A percentile compares a stretch with the other conserved stretches of the same genome.
Evolutionary conservation across 768 basidiomycete species (phyloP).

Genomic region (Pulveroboletus sp.): DNA sequence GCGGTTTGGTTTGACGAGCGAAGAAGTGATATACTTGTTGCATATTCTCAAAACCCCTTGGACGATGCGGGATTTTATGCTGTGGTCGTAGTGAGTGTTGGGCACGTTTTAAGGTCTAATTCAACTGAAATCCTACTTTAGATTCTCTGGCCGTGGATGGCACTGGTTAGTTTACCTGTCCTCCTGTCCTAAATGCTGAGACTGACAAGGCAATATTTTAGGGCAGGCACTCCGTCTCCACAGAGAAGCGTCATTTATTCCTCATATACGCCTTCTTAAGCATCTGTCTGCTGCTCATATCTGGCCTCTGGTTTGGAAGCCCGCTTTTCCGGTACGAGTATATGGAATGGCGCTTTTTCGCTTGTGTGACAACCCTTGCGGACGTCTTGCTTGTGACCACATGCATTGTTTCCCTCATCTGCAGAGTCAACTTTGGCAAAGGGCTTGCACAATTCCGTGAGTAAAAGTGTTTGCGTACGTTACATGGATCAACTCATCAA

Average conservation of each 20-base stretch:
- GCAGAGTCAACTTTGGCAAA: conserved; percentile 52
- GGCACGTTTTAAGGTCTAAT: not conserved
- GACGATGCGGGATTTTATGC: conserved; percentile 39
- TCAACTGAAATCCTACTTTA: not conserved
- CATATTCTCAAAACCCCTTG: conserved; percentile 28
- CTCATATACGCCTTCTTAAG: conserved; percentile 39
- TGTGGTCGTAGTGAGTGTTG: conserved; percentile 38
- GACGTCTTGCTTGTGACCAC: conserved; percentile 42
- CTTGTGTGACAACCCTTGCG: conserved; percentile 40
- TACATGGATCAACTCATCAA: not conserved
- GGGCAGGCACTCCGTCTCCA: conserved; percentile 50
- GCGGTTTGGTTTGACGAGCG: conserved; percentile 52
- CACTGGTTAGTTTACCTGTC: conserved; percentile 34
- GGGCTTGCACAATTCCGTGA: conserved; percentile 53
- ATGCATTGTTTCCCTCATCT: conserved; percentile 43
- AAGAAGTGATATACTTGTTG: conserved; percentile 31
- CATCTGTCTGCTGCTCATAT: conserved; percentile 36
- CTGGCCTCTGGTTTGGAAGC: conserved; percentile 43
- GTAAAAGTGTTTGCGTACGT: conserved; percentile 9
- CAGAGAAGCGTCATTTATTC: conserved; percentile 41
- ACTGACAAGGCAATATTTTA: conserved; percentile 13
- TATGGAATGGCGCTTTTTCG: conserved; percentile 40
- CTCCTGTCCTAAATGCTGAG: not conserved
- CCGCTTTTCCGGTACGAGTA: conserved; percentile 36
- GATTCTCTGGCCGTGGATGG: conserved; percentile 49